phyloP scores from a whole-genome alignment of 2,329 filamentous ascomycete genomes.

The Pseudonectria foliicola region DNA sequence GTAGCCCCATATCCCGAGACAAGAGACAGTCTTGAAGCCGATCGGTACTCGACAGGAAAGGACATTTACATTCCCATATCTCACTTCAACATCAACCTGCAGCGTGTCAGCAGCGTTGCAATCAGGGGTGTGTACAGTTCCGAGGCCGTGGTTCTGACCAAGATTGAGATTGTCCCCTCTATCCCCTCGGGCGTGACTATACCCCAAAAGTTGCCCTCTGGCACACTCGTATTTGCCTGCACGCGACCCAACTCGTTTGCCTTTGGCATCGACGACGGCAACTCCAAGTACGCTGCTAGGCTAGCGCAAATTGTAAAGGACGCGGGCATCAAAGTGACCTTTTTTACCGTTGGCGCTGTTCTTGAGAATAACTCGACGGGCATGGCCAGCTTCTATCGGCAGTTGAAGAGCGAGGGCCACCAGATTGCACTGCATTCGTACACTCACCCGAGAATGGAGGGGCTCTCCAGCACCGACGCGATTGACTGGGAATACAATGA shows the following conservation, averaged over 20 bases:
- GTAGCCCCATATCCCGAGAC: slow-evolving; percentile 58
- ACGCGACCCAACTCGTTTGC: slow-evolving; percentile 63
- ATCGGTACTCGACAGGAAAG: slow-evolving; percentile 44
- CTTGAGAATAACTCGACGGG: slow-evolving; percentile 53
- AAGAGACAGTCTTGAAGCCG: slow-evolving; percentile 60
- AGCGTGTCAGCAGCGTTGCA: slow-evolving; percentile 49
- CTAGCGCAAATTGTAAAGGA: slow-evolving; percentile 55
- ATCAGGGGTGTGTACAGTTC: slow-evolving; percentile 57
- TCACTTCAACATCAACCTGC: slow-evolving; percentile 58
- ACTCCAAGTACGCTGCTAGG: slow-evolving; percentile 34
- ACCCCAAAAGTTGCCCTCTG: slow-evolving; percentile 54
- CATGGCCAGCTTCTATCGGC: slow-evolving; percentile 55
- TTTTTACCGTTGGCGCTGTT: slow-evolving; percentile 62
- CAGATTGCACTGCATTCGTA: slow-evolving; percentile 63
- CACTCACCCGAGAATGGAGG: slow-evolving; percentile 62
- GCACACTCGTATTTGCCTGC: slow-evolving; percentile 55
- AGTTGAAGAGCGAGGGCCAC: slow-evolving; percentile 56
- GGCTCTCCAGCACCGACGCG: slow-evolving; percentile 40
- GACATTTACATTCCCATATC: slow-evolving; percentile 61
- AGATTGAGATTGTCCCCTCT: slow-evolving; percentile 52
- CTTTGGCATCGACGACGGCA: slow-evolving; percentile 65
- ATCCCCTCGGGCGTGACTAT: slow-evolving; percentile 45
- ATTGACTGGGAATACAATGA: slow-evolving; percentile 58
- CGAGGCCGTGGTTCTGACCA: slow-evolving; percentile 43
- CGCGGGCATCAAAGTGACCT: slow-evolving; percentile 58